These are phyloP conservation scores for Dactylellina sp. DNA, from an alignment of 2,329 filamentous ascomycete genomes.

Conservation along the genomic window DNA sequence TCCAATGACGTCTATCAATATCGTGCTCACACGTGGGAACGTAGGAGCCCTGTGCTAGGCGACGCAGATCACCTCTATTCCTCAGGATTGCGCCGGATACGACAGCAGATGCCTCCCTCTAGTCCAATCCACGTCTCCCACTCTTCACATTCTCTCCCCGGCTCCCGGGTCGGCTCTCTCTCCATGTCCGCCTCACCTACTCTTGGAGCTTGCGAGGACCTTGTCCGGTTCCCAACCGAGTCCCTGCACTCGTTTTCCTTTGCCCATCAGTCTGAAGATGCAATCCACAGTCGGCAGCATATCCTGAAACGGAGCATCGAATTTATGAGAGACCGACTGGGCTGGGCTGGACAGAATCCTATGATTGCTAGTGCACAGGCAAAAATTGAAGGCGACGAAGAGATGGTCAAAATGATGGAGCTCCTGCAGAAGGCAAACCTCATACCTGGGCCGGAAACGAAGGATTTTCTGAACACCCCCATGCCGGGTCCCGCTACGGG, in stretches of 20 bases:
- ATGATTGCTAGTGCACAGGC: slow-evolving; percentile 86
- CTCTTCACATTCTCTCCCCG: slow-evolving; percentile 73
- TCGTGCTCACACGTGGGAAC: slow-evolving; percentile 60
- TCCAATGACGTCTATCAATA: slow-evolving; percentile 55
- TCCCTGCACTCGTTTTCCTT: slow-evolving; percentile 99
- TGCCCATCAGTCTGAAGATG: slow-evolving; percentile 91
- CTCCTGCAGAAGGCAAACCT: slow-evolving; percentile 84
- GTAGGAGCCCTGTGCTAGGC: slow-evolving; percentile 81
- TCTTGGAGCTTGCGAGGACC: slow-evolving; percentile 81
- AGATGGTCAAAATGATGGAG: slow-evolving; percentile 91
- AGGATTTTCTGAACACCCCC: slow-evolving; percentile 61
- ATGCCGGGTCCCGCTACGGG: slow-evolving; percentile 79
- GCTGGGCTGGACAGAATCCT: slow-evolving; percentile 80
- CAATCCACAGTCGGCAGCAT: slow-evolving; percentile 90
- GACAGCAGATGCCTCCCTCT: slow-evolving; percentile 76
- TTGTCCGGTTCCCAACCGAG: slow-evolving; percentile 89
- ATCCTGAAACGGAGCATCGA: slow-evolving; percentile 93
- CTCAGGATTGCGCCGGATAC: slow-evolving; percentile 90
- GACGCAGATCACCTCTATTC: slow-evolving; percentile 87
- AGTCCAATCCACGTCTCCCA: slow-evolving; percentile 61
- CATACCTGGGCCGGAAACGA: slow-evolving; percentile 67
- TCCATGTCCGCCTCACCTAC: slow-evolving; percentile 72
- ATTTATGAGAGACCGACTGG: slow-evolving; percentile 93
- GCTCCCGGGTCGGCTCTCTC: slow-evolving; percentile 77
- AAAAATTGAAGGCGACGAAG: slow-evolving; percentile 81